phyloP scores from a whole-genome alignment of 1,284 basidiomycete species.

The Calocybe gambosa region DNA sequence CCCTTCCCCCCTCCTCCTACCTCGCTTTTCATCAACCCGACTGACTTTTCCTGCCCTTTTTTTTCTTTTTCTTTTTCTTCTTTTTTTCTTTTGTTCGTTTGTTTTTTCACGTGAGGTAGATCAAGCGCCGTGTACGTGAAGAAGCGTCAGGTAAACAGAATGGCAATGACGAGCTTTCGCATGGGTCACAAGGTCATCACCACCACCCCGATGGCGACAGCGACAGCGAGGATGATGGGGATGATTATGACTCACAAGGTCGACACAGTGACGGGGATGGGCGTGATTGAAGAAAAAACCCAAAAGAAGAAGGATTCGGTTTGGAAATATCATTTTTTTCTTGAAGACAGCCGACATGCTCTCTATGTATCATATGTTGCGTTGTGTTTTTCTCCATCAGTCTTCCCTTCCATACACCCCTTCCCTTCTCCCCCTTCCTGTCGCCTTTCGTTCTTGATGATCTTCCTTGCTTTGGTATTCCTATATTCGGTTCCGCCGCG shows the following conservation, averaged over 20 bases:
- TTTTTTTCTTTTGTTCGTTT: not conserved
- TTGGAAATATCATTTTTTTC: not conserved
- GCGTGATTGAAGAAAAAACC: not conserved
- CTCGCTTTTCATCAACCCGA: too few relatives aligned
- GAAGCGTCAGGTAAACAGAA: conserved; percentile 8
- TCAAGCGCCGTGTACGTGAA: conserved; percentile 16
- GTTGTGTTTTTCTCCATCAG: not conserved
- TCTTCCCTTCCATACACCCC: too few relatives aligned
- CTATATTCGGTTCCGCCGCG: not conserved
- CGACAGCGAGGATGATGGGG: conserved; percentile 20
- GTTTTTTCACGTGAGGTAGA: too few relatives aligned
- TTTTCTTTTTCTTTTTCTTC: not conserved
- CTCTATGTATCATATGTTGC: not conserved
- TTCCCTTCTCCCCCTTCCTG: not conserved
- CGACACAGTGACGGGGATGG: conserved; percentile 6
- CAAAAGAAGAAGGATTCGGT: not conserved
- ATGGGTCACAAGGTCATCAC: conserved; percentile 13
- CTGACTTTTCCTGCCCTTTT: too few relatives aligned
- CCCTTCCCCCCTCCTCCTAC: not conserved
- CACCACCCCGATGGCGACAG: conserved; percentile 19
- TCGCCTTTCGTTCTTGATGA: not conserved
- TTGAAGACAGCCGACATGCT: not conserved
- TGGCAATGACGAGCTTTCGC: conserved; percentile 1
- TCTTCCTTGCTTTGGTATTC: not conserved
- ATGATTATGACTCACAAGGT: conserved; percentile 15